Percentiles rank a stretch among this genome's conserved stretches.
Evolutionary conservation across 495 filamentous ascomycete species (phyloP).

Genomic region (Tuber calosporum): DNA sequence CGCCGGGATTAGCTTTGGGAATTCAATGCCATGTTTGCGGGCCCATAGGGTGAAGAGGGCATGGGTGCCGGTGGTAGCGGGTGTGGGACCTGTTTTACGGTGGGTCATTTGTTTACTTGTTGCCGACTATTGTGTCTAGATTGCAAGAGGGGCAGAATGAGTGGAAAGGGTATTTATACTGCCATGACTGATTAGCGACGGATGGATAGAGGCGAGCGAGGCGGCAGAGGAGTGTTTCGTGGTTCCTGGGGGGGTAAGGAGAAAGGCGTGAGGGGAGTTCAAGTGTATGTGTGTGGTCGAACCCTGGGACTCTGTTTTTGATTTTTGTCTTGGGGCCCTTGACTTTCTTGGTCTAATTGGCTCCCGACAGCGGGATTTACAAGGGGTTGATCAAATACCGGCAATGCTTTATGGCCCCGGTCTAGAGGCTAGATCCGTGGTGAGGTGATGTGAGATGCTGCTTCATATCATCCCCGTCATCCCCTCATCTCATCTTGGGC

Average conservation of each 20-base stretch:
- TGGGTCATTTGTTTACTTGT: neutral
- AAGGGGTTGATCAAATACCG: neutral
- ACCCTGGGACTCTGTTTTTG: neutral
- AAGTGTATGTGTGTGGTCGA: neutral
- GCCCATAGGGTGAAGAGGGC: conserved; percentile 58
- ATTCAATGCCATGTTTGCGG: conserved; percentile 50
- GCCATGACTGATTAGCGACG: neutral
- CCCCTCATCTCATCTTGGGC: neutral
- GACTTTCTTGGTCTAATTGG: neutral
- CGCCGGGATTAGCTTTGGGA: conserved; percentile 55
- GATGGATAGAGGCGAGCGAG: neutral
- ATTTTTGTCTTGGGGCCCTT: neutral
- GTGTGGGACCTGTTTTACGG: conserved; percentile 17
- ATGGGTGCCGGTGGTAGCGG: conserved; percentile 27
- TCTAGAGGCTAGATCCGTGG: too few relatives aligned
- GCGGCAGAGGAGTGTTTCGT: neutral
- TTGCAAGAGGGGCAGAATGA: neutral
- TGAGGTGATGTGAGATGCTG: neutral
- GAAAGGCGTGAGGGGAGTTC: neutral
- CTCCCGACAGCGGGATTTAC: neutral
- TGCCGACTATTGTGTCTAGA: neutral
- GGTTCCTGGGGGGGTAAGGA: neutral
- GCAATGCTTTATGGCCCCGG: neutral
- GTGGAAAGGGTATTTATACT: neutral
- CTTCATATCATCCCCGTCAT: neutral